These are phyloP conservation scores for Penicillium pulvis DNA, from an alignment of 495 filamentous ascomycete species.

Conservation along the genomic window DNA sequence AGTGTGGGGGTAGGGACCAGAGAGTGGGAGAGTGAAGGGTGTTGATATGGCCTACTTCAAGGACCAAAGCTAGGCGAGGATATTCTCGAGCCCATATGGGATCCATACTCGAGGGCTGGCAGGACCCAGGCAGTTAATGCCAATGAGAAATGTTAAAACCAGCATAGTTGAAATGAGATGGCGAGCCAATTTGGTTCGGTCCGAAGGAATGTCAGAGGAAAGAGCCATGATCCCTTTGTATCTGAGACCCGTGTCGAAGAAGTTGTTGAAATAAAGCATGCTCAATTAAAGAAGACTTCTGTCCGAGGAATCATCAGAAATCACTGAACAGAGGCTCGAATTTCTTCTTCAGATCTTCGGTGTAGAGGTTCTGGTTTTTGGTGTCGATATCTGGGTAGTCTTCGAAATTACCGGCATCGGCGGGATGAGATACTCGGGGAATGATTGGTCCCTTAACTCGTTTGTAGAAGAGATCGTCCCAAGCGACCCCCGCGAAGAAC, in stretches of 20 bases:
- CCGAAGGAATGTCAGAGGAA: neutral
- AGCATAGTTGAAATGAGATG: neutral
- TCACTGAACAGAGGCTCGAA: constrained; percentile 80
- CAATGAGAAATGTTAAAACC: neutral
- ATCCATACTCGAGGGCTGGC: neutral
- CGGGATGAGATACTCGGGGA: constrained; percentile 75
- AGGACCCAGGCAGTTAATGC: neutral
- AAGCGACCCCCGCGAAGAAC: constrained; percentile 82
- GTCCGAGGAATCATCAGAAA: constrained; percentile 52
- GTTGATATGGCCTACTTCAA: constrained; percentile 3
- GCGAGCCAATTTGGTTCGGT: neutral
- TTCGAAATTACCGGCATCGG: constrained; percentile 90
- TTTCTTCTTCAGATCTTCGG: constrained; percentile 68
- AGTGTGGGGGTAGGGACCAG: neutral
- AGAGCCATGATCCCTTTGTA: neutral
- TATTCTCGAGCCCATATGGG: neutral
- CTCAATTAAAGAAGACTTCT: neutral
- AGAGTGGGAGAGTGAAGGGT: neutral
- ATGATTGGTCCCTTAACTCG: constrained; percentile 80
- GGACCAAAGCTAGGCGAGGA: neutral
- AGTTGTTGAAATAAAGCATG: constrained; percentile 22
- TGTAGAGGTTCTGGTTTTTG: constrained; percentile 63
- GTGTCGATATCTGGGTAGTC: constrained; percentile 68
- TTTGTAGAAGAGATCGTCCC: constrained; percentile 77
- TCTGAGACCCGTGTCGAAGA: neutral